Percentiles rank a stretch among this genome's conserved stretches.
These are phyloP conservation scores for Apostasia ramifera DNA, from an alignment of 106 monocot genomes.

Conservation along the genomic window DNA sequence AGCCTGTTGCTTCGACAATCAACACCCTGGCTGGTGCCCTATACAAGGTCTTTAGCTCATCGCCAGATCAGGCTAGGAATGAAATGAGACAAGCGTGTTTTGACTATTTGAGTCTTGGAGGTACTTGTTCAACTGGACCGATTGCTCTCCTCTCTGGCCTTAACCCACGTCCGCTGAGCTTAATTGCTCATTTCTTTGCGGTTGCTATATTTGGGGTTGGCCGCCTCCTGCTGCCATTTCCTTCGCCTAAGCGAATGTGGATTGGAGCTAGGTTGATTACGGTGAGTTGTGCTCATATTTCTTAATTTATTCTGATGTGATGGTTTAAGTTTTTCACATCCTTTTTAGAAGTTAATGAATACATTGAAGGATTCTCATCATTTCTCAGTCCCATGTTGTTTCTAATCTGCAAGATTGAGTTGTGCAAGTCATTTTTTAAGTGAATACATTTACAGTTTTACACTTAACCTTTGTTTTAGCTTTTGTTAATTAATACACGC, in stretches of 20 bases:
- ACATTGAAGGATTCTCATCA: too few species aligned
- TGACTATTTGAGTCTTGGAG: conserved; percentile 90
- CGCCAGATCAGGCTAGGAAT: conserved; percentile 64
- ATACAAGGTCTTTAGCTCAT: conserved; percentile 78
- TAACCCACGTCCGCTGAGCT: conserved; percentile 67
- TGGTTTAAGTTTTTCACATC: neutral
- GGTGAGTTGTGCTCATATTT: conserved; percentile 30
- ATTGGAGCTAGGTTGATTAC: conserved; percentile 62
- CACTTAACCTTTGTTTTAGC: neutral
- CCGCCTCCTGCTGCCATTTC: conserved; percentile 70
- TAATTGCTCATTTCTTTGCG: conserved; percentile 92
- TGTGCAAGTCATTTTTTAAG: neutral
- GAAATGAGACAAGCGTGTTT: conserved; percentile 92
- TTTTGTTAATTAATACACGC: too few species aligned
- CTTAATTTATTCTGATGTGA: neutral
- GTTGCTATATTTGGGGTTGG: conserved; percentile 91
- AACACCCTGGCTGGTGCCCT: conserved; percentile 90
- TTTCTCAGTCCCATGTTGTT: neutral
- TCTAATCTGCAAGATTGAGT: neutral
- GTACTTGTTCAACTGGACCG: conserved; percentile 69
- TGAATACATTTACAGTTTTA: neutral
- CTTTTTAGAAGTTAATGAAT: too few species aligned
- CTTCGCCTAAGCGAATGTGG: conserved; percentile 74
- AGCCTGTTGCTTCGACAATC: conserved; percentile 96
- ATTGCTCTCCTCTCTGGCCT: conserved; percentile 74